Percentiles rank a stretch among this genome's conserved stretches.
phyloP scores from a whole-genome alignment of 1,284 basidiomycete genomes.

The Cutaneotrichosporon daszewskae region DNA sequence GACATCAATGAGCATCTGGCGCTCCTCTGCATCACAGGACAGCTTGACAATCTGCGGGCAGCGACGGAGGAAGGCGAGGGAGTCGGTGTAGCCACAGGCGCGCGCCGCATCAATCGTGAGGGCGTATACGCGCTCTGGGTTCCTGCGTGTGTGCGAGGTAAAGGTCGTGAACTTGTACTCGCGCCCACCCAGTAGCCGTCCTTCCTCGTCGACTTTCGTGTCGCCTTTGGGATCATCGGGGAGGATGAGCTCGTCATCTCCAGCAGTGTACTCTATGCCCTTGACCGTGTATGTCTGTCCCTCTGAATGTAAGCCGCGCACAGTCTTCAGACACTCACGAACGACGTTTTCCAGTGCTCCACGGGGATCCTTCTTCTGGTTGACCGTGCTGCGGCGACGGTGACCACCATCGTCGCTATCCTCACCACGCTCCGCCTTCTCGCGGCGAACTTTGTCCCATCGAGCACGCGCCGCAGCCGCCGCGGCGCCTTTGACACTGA shows the following conservation, averaged over 20 bases:
- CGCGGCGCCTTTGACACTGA: conserved; percentile 44
- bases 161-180: conserved; percentile 86
- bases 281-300: conserved; percentile 50
- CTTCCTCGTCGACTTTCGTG: conserved; percentile 80
- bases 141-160: conserved; percentile 63
- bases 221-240: conserved; percentile 81
- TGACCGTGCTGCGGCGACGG: conserved; percentile 2
- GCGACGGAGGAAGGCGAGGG: conserved; percentile 90
- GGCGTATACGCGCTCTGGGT: conserved; percentile 82
- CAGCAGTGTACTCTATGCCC: conserved; percentile 68
- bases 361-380: conserved; percentile 16
- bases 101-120: conserved; percentile 95
- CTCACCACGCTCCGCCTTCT: conserved; percentile 38
- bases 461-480: conserved; percentile 42
- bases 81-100: conserved; percentile 91
- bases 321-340: neutral
- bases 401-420: conserved; percentile 25
- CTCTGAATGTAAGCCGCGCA: neutral
- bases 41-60: conserved; percentile 86
- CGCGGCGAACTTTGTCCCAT: conserved; percentile 42
- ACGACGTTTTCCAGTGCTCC: conserved; percentile 25
- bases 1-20: conserved; percentile 80
- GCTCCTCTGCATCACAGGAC: conserved; percentile 76
- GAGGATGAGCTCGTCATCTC: conserved; percentile 81
- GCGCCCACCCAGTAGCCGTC: conserved; percentile 76